These are phyloP conservation scores for Zelopaecilomyces penicillatus DNA, from an alignment of 2,329 filamentous ascomycete genomes.

Conservation along the genomic window DNA sequence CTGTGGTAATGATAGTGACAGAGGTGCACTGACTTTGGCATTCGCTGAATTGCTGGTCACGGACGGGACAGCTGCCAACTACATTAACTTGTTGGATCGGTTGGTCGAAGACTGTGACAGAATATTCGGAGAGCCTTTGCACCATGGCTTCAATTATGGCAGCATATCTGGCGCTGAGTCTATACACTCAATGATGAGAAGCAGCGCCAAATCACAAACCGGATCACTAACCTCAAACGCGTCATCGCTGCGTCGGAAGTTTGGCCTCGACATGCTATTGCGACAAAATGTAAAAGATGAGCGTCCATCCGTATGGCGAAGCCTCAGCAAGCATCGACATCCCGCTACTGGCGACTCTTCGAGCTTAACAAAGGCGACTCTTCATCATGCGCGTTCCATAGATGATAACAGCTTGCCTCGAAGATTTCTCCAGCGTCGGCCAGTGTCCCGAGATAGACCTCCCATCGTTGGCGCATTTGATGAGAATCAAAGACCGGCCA, in stretches of 20 bases:
- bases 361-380: constrained; percentile 58
- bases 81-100: constrained; percentile 81
- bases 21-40: constrained; percentile 76
- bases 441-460: constrained; percentile 51
- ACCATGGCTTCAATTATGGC: constrained; percentile 3
- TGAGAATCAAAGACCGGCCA: constrained; percentile 46
- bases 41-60: constrained; percentile 82
- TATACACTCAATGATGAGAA: constrained; percentile 45
- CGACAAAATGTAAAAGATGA: constrained; percentile 74
- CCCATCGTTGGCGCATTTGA: constrained; percentile 56
- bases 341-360: constrained; percentile 50
- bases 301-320: constrained; percentile 73
- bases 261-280: constrained; percentile 68
- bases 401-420: constrained; percentile 51
- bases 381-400: constrained; percentile 69
- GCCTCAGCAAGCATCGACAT: constrained; percentile 72
- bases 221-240: constrained; percentile 78
- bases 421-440: constrained; percentile 31
- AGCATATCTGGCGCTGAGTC: constrained; percentile 43
- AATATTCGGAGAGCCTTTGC: constrained; percentile 63
- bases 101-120: constrained; percentile 83
- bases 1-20: constrained; percentile 83
- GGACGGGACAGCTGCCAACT: constrained; percentile 68
- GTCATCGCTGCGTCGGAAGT: constrained; percentile 75
- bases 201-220: constrained; percentile 51